Percentiles rank a stretch among this genome's conserved stretches.
phyloP scores from a whole-genome alignment of 352 stramenopile genomes.

The Saprolegnia parasitica region DNA sequence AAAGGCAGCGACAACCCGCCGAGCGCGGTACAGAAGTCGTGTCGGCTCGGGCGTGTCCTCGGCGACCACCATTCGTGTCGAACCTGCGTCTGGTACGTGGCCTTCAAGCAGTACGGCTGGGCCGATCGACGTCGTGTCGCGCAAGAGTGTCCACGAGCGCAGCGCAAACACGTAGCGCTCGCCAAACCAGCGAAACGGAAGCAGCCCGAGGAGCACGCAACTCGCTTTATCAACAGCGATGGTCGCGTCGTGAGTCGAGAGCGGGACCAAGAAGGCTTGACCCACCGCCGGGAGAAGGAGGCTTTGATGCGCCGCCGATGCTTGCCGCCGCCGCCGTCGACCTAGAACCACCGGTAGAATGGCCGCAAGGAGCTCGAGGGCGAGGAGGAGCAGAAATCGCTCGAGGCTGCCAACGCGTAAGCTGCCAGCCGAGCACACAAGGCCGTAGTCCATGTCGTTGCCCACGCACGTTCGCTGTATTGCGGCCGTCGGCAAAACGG shows the following conservation, averaged over 20 bases:
- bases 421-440: not conserved
- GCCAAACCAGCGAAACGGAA: not conserved
- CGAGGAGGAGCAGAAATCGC: not conserved
- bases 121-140: not conserved
- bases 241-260: too few relatives aligned
- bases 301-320: not conserved
- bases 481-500: constrained; percentile 1
- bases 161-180: constrained; percentile 1
- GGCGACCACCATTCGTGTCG: too few relatives aligned
- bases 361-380: not conserved
- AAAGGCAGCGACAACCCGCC: not conserved
- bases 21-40: not conserved
- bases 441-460: not conserved
- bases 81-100: not conserved
- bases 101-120: not conserved
- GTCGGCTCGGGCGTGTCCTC: not conserved
- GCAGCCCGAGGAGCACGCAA: constrained; percentile 14
- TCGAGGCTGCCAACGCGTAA: not conserved
- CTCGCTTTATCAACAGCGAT: not conserved
- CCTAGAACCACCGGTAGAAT: not conserved
- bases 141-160: not conserved
- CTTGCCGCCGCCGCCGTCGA: not conserved
- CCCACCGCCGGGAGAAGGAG: not conserved
- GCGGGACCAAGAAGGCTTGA: not conserved
- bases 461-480: not conserved